Evolutionary conservation across 495 filamentous ascomycete species (phyloP).

Genomic region (Hapsidospora chrysogenum): DNA sequence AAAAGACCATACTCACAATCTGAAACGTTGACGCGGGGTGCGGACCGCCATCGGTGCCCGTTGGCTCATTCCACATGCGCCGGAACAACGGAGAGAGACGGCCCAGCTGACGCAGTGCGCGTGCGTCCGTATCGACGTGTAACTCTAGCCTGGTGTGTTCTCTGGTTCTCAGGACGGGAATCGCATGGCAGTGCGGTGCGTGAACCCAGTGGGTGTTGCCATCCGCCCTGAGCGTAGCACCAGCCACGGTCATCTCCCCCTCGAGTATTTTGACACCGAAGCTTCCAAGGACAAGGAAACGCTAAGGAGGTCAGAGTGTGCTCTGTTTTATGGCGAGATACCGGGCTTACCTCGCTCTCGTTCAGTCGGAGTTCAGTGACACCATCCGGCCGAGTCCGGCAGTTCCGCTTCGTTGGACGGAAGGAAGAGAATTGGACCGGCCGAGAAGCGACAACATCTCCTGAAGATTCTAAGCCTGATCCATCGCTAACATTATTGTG

Average conservation of each 20-base stretch:
- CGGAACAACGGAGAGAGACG: constrained; percentile 53
- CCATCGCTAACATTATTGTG: too few relatives aligned
- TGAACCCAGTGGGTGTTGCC: constrained; percentile 41
- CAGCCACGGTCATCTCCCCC: constrained; percentile 45
- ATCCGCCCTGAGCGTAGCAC: constrained; percentile 42
- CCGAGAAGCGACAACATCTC: not conserved
- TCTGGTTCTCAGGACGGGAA: constrained; percentile 50
- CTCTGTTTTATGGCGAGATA: too few relatives aligned
- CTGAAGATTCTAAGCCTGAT: too few relatives aligned
- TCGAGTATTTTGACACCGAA: constrained; percentile 52
- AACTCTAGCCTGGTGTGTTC: constrained; percentile 34
- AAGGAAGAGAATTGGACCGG: constrained; percentile 24
- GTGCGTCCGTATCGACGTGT: constrained; percentile 28
- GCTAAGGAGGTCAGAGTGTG: too few relatives aligned
- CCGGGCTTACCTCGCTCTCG: constrained; percentile 27
- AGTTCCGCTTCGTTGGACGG: constrained; percentile 23
- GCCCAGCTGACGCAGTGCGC: constrained; percentile 38
- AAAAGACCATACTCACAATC: constrained; percentile 16
- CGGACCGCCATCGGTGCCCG: too few relatives aligned
- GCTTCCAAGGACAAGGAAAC: constrained; percentile 50
- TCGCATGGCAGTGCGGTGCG: constrained; percentile 59
- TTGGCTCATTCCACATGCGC: constrained; percentile 50
- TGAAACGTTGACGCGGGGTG: constrained; percentile 18
- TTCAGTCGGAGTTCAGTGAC: constrained; percentile 15
- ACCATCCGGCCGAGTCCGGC: constrained; percentile 18